Evolutionary conservation across 495 filamentous ascomycete genomes (phyloP), one percentile per base, ranked within the genome.

Genomic region (Xylaria telfairii): DNA sequence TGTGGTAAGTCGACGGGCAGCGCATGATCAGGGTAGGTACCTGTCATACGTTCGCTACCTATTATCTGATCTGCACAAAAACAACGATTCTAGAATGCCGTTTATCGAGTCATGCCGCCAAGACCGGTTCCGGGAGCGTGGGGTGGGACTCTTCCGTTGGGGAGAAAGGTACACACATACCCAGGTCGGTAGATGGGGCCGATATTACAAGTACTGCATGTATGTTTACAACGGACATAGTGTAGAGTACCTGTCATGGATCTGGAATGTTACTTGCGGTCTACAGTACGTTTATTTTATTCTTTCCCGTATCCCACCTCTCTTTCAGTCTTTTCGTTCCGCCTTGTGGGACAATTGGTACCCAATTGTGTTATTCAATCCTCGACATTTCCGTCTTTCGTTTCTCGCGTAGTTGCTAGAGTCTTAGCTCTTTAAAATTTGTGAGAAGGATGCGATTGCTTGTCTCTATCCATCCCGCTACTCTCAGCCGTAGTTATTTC

Each of bases 51-150:
- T 26, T 53, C 24, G 12, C 12, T 34, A 32, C 26, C 53, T 42
- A 24, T 21, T 41, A 39, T 28, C 19, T 28, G 59, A 62, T 64
- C 61, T 64, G 30, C 61, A 41, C 24, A 13, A 19, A 46, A n/a
- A 30, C 21, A 10, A 32, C 24, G 41, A 46, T 44, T 64, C 37
- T 46, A 42, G 59, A 62, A 62, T 42, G 59, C 37, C 37, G 59
- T 41, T 62, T 42, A 13, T 62, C 21, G 10, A 28, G 21, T 26
- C 9, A 42, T 44, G 59, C 37, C 37, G 61, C 61, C 61, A 64
- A 64, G 60, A 61, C 57, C n/a, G 59, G 21, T 62, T 24, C 59
- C 59, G 37, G n/a, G 59, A 42, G 37, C 37, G 59, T 62, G 59
- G 59, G 59, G 59, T 62, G 32, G 30, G 46, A 53, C 28, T 24